Evolutionary conservation across 306 rosid species (phyloP).

Genomic region (Cucumis cinereus): DNA sequence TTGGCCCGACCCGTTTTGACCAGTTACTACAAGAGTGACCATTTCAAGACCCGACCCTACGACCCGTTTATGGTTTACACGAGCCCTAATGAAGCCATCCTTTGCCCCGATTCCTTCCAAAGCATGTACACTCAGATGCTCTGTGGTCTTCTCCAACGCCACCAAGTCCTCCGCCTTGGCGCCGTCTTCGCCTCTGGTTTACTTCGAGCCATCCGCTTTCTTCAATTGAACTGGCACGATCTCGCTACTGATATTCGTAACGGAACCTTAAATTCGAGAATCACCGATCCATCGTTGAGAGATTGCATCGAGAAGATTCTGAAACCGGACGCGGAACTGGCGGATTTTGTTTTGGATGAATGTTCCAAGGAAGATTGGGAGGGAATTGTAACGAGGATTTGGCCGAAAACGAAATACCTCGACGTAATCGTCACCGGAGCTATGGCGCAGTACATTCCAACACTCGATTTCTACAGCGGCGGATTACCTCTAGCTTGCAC

Average conservation of each 20-base stretch:
- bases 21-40: constrained; percentile 46
- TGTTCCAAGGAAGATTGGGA: constrained; percentile 43
- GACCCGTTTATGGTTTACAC: constrained; percentile 49
- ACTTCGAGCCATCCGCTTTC: constrained; percentile 46
- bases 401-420: constrained; percentile 46
- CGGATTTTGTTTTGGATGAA: constrained; percentile 18
- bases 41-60: constrained; percentile 51
- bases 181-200: constrained; percentile 52
- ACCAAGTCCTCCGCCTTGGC: constrained; percentile 42
- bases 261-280: constrained; percentile 19
- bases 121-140: constrained; percentile 54
- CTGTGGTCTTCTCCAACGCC: constrained; percentile 35
- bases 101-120: constrained; percentile 46
- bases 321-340: constrained; percentile 19
- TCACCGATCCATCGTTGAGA: constrained; percentile 24
- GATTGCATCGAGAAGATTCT: constrained; percentile 10
- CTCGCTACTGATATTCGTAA: constrained; percentile 26
- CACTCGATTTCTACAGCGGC: constrained; percentile 37
- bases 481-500: constrained; percentile 43
- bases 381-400: constrained; percentile 33
- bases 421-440: constrained; percentile 55
- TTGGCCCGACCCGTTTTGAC: constrained; percentile 50
- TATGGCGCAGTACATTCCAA: constrained; percentile 57
- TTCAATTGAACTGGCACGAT: constrained; percentile 34
- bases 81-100: constrained; percentile 49